Conservation (phyloP, 2,329 filamentous ascomycete species). For the Simplicillium sp. region DNA sequence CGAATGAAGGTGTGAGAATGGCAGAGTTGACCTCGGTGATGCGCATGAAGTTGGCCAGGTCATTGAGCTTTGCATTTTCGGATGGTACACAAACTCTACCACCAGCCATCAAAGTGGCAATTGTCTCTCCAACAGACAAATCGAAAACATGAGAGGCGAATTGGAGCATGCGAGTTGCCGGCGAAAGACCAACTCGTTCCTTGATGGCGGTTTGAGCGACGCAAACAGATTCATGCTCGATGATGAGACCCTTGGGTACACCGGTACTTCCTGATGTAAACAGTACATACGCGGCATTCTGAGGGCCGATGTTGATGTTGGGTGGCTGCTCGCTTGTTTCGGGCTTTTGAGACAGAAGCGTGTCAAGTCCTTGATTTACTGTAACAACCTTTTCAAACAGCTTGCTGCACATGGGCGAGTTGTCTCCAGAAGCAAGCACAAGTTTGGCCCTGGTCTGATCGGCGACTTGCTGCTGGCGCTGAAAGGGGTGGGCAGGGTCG, state of each 20-base stretch:
- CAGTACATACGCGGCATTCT: conserved; percentile 23
- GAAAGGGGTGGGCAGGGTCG: conserved; percentile 9
- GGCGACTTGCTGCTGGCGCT: conserved; percentile 7
- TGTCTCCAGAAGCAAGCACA: conserved; percentile 8
- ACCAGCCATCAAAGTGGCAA: conserved; percentile 1
- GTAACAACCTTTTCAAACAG: conserved; percentile 4
- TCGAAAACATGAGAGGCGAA: conserved; percentile 8
- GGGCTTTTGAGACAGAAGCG: not conserved
- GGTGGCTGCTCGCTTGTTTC: not conserved
- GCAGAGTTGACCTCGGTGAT: conserved; percentile 4
- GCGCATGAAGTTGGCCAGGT: conserved; percentile 5
- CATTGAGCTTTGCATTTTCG: conserved; percentile 4
- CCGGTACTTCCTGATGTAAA: conserved; percentile 47
- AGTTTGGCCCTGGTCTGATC: conserved; percentile 1
- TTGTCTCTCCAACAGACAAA: conserved; percentile 2
- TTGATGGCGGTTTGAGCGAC: conserved; percentile 6
- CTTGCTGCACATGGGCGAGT: conserved; percentile 10
- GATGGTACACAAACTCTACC: conserved; percentile 7
- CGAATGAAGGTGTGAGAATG: conserved; percentile 3
- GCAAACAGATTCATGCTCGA: conserved; percentile 12
- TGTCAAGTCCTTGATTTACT: conserved; percentile 1
- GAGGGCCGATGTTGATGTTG: no score
- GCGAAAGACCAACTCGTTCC: not conserved
- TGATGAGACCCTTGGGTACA: conserved; percentile 37
- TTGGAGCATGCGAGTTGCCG: conserved; percentile 2